These are phyloP conservation scores for Cytospora mali DNA, from an alignment of 2,329 filamentous ascomycete species.

Conservation along the genomic window DNA sequence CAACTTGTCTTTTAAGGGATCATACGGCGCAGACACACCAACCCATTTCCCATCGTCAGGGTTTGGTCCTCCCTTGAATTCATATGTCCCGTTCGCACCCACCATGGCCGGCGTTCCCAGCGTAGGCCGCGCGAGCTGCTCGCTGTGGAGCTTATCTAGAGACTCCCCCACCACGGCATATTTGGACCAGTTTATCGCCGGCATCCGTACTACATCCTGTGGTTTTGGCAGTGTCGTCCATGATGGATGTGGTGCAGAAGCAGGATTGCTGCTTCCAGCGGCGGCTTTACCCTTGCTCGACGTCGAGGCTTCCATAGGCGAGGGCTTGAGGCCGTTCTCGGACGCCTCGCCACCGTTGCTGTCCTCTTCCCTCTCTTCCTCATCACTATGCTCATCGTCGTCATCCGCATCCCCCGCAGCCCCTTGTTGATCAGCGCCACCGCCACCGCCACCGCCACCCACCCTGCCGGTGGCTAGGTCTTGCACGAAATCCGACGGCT, in stretches of 20 bases:
- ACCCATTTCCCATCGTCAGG: slow-evolving; percentile 45
- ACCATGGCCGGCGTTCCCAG: slow-evolving; percentile 54
- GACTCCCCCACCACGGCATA: slow-evolving; percentile 88
- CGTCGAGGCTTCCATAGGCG: slow-evolving; percentile 22
- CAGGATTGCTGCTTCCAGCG: slow-evolving; percentile 31
- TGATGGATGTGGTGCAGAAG: slow-evolving; percentile 32
- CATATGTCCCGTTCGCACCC: slow-evolving; percentile 47
- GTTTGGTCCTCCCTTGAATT: slow-evolving; percentile 48
- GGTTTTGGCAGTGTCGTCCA: slow-evolving; percentile 73
- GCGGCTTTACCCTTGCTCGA: slow-evolving; percentile 25
- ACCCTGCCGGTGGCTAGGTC: slow-evolving; percentile 69
- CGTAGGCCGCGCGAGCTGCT: slow-evolving; percentile 70
- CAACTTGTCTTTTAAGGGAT: slow-evolving; percentile 53
- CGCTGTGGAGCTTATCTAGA: slow-evolving; percentile 80
- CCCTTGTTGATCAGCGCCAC: slow-evolving; percentile 31
- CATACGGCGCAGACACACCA: slow-evolving; percentile 61
- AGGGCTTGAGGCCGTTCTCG: slow-evolving; percentile 21
- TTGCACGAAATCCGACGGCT: slow-evolving; percentile 72
- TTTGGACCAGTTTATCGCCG: slow-evolving; percentile 91
- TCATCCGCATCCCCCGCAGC: slow-evolving; percentile 34
- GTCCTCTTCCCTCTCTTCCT: slow-evolving; percentile 30
- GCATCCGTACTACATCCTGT: slow-evolving; percentile 82
- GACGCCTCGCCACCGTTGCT: slow-evolving; percentile 12
- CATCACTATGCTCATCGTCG: slow-evolving; percentile 38
- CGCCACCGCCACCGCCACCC: slow-evolving; percentile 44